A percentile compares a stretch with the other conserved stretches of the same genome.
These are phyloP conservation scores for Aegilops tauschii DNA, from an alignment of 176 grass and related monocot species.

Conservation along the genomic window DNA sequence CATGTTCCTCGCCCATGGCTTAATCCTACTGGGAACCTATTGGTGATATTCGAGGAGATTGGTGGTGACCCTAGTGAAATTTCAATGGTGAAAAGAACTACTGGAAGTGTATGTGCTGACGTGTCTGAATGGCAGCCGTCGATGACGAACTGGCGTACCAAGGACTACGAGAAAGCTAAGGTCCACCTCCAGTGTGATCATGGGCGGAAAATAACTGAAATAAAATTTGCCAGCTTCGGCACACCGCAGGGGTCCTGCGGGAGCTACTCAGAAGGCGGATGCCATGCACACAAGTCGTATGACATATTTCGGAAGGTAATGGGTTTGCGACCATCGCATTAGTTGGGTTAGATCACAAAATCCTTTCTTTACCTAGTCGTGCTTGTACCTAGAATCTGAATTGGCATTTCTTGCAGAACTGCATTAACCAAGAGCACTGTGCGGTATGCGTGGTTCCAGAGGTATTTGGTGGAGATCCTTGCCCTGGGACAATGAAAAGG, in stretches of 20 bases:
- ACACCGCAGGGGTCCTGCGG: conserved; percentile 84
- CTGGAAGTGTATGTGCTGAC: conserved; percentile 71
- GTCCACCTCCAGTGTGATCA: conserved; percentile 75
- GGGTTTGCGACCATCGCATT: background rate
- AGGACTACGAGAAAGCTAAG: conserved; percentile 75
- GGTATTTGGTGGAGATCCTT: conserved; percentile 94
- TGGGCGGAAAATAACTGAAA: conserved; percentile 67
- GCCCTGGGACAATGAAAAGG: conserved; percentile 86
- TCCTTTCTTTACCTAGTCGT: background rate
- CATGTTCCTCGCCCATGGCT: conserved; percentile 94
- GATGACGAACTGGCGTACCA: conserved; percentile 85
- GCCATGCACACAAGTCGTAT: conserved; percentile 92
- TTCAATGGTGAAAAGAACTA: conserved; percentile 79
- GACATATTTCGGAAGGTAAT: conserved; percentile 94
- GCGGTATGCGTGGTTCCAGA: conserved; percentile 54
- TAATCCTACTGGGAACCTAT: conserved; percentile 86
- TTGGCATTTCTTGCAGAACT: conserved; percentile 51
- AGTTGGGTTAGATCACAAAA: too few relatives aligned
- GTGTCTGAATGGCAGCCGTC: conserved; percentile 95
- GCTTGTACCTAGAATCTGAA: background rate
- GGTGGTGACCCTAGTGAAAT: conserved; percentile 76
- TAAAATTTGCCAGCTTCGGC: conserved; percentile 97
- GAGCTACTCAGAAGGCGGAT: conserved; percentile 73
- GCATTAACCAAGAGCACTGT: conserved; percentile 74
- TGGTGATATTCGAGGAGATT: conserved; percentile 96